phyloP scores from a whole-genome alignment of 176 grass and related monocot genomes.

The Pontederia crassipes region DNA sequence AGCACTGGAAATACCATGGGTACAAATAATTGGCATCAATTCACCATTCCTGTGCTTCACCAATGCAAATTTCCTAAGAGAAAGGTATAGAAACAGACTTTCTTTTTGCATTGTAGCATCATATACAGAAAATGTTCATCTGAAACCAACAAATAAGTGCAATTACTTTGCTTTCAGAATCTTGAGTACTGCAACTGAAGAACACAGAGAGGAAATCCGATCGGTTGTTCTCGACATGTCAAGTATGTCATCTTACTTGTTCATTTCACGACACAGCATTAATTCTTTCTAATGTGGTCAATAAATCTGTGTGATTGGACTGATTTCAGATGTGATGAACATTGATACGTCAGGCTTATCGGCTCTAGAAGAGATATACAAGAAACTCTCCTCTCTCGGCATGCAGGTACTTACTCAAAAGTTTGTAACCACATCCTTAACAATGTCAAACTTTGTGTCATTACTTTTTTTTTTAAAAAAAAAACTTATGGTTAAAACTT shows the following conservation, averaged over 20 bases:
- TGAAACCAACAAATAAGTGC: background rate
- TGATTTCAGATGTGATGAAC: slow-evolving; percentile 59
- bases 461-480: slow-evolving; percentile 1
- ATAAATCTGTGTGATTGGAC: background rate
- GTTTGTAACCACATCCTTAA: background rate
- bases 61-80: slow-evolving; percentile 76
- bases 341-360: slow-evolving; percentile 82
- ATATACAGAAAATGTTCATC: background rate
- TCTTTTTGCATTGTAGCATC: background rate
- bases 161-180: slow-evolving; percentile 37
- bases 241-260: slow-evolving; percentile 29
- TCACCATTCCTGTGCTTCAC: slow-evolving; percentile 83
- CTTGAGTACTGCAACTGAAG: slow-evolving; percentile 36
- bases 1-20: slow-evolving; percentile 27
- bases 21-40: slow-evolving; percentile 47
- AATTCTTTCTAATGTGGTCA: slow-evolving; percentile 1
- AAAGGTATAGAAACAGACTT: slow-evolving; percentile 33
- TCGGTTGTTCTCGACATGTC: slow-evolving; percentile 81
- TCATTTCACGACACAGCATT: background rate
- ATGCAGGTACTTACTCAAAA: slow-evolving; percentile 51
- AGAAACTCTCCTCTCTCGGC: slow-evolving; percentile 39
- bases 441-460: background rate
- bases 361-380: slow-evolving; percentile 53
- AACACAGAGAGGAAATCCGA: slow-evolving; percentile 37
- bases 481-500: background rate